Conservation (phyloP, 1,139 yeast species). For the Blastobotrys malaysiensis region DNA sequence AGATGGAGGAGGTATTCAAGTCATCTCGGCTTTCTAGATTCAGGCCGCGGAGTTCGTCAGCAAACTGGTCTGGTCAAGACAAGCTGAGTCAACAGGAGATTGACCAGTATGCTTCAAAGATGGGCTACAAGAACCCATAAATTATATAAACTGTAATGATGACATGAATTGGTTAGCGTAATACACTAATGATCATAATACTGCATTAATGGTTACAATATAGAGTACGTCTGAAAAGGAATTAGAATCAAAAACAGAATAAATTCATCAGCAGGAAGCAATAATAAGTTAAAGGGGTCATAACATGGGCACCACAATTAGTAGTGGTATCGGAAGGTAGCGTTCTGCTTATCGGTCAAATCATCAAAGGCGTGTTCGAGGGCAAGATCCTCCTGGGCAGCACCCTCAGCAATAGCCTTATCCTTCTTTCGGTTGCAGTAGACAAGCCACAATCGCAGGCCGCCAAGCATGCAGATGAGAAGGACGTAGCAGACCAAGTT, state of each 20-base stretch:
- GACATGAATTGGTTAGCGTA: not conserved
- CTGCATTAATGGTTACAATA: not conserved
- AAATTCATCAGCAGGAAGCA: not conserved
- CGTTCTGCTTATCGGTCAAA: slow-evolving; percentile 57
- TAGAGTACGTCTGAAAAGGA: no score
- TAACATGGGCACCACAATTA: slow-evolving; percentile 1
- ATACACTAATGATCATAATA: not conserved
- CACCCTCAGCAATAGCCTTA: slow-evolving; percentile 23
- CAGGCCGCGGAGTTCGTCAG: slow-evolving; percentile 57
- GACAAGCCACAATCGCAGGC: slow-evolving; percentile 6
- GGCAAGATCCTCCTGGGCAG: slow-evolving; percentile 1
- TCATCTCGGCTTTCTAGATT: slow-evolving; percentile 41
- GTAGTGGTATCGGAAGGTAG: slow-evolving; percentile 47
- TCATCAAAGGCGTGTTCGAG: slow-evolving; percentile 44
- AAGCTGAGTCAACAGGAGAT: slow-evolving; percentile 43
- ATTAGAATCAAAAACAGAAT: not conserved
- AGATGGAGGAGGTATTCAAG: slow-evolving; percentile 64
- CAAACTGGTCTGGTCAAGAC: slow-evolving; percentile 47
- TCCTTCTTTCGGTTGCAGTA: slow-evolving; percentile 34
- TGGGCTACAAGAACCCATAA: slow-evolving; percentile 42
- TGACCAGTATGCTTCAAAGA: slow-evolving; percentile 46
- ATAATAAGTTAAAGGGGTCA: not conserved
- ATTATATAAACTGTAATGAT: not conserved
- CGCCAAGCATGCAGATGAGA: slow-evolving; percentile 33
- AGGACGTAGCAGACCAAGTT: slow-evolving; percentile 42